A percentile compares a stretch with the other conserved stretches of the same genome.
These are phyloP conservation scores for Aquanectria penicillioides DNA, from an alignment of 2,329 filamentous ascomycete genomes.

Conservation along the genomic window DNA sequence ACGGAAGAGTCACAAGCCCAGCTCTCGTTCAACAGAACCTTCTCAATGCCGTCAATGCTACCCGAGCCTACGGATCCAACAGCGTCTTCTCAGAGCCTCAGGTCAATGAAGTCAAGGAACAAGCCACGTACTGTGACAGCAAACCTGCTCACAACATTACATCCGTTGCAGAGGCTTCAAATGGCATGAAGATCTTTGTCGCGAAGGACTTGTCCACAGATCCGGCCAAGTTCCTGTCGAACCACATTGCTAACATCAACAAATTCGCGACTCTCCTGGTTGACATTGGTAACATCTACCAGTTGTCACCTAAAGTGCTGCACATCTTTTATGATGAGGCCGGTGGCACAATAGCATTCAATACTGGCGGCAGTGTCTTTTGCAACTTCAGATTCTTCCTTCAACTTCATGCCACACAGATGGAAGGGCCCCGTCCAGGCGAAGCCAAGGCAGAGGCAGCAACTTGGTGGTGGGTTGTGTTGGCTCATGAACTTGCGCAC, in stretches of 20 bases:
- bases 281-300: constrained; percentile 78
- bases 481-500: constrained; percentile 95
- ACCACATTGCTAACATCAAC: constrained; percentile 71
- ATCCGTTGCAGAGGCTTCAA: constrained; percentile 74
- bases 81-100: constrained; percentile 77
- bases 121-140: constrained; percentile 86
- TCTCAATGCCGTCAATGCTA: constrained; percentile 80
- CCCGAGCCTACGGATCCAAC: constrained; percentile 79
- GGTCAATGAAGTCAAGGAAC: constrained; percentile 80
- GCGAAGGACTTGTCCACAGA: constrained; percentile 62
- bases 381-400: constrained; percentile 92
- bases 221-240: constrained; percentile 64
- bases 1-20: constrained; percentile 67
- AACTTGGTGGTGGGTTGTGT: constrained; percentile 93
- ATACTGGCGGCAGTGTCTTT: constrained; percentile 86
- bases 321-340: constrained; percentile 88
- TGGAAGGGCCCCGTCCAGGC: constrained; percentile 47
- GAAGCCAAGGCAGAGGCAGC: constrained; percentile 73
- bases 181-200: constrained; percentile 80
- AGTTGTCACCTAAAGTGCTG: constrained; percentile 72
- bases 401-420: constrained; percentile 73
- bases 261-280: constrained; percentile 75
- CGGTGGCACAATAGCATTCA: constrained; percentile 91
- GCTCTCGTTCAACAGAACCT: constrained; percentile 75
- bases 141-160: constrained; percentile 77